phyloP scores from a whole-genome alignment of 352 stramenopile species.

The Pythium volutum region DNA sequence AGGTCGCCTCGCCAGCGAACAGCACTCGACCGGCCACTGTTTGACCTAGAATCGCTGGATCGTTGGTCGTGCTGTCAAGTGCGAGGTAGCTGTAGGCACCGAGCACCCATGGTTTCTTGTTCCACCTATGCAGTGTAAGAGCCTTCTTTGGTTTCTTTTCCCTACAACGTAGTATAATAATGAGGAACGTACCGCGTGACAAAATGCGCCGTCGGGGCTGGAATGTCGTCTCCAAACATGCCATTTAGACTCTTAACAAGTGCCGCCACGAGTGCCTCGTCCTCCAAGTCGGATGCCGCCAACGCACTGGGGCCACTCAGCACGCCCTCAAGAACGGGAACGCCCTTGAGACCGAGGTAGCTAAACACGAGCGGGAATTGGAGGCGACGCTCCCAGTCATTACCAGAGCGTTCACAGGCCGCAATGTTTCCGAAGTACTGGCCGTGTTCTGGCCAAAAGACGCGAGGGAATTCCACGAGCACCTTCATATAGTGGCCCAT shows the following conservation, averaged over 20 bases:
- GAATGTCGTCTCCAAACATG: slow-evolving; percentile 40
- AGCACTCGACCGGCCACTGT: slow-evolving; percentile 38
- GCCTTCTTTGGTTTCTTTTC: not conserved
- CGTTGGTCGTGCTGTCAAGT: slow-evolving; percentile 50
- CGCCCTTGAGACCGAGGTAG: slow-evolving; percentile 48
- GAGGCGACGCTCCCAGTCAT: slow-evolving; percentile 8
- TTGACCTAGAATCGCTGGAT: slow-evolving; percentile 49
- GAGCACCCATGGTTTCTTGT: slow-evolving; percentile 47
- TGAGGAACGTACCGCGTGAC: slow-evolving; percentile 37
- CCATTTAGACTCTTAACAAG: slow-evolving; percentile 45
- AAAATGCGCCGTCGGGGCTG: slow-evolving; percentile 38
- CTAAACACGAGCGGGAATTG: slow-evolving; percentile 65
- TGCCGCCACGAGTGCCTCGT: slow-evolving; percentile 40
- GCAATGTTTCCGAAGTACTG: slow-evolving; percentile 44
- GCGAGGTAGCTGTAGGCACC: slow-evolving; percentile 67
- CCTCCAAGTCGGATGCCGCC: slow-evolving; percentile 37
- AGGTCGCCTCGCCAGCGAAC: slow-evolving; percentile 69
- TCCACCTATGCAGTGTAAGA: slow-evolving; percentile 35
- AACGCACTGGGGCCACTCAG: slow-evolving; percentile 42
- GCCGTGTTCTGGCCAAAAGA: slow-evolving; percentile 55
- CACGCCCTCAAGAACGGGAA: slow-evolving; percentile 55
- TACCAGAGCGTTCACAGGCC: slow-evolving; percentile 4
- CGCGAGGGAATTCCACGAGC: slow-evolving; percentile 54
- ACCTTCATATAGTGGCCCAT: slow-evolving; percentile 82
- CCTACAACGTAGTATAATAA: not conserved